A percentile compares a stretch with the other conserved stretches of the same genome.
Conservation (phyloP, 768 basidiomycete genomes). For the Tylopilus plumbeoviolaceoides region DNA sequence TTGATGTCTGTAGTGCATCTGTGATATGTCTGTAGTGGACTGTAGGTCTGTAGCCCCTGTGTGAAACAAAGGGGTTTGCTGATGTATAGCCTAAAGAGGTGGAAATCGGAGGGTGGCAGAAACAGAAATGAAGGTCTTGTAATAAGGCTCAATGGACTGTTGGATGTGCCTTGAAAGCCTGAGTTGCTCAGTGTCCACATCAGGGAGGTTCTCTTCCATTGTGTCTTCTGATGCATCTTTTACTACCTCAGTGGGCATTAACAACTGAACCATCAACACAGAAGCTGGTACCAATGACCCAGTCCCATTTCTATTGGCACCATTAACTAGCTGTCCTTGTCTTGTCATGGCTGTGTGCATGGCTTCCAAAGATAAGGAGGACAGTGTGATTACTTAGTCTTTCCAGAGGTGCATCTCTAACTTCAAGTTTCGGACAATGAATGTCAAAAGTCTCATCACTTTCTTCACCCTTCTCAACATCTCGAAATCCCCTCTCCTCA, state of each 20-base stretch:
- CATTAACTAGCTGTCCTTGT: slow-evolving; percentile 25
- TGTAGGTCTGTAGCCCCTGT: too few relatives aligned
- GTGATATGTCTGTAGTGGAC: too few relatives aligned
- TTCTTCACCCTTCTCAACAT: slow-evolving; percentile 84
- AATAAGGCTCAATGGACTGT: slow-evolving; percentile 78
- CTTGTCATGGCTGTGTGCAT: slow-evolving; percentile 40
- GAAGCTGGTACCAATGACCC: slow-evolving; percentile 17
- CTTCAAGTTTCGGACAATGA: slow-evolving; percentile 90
- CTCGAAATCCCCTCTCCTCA: slow-evolving; percentile 83
- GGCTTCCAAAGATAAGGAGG: slow-evolving; percentile 61
- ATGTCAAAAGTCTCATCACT: slow-evolving; percentile 86
- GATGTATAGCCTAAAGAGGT: slow-evolving; percentile 86
- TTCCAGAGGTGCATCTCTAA: slow-evolving; percentile 94
- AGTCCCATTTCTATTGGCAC: slow-evolving; percentile 20
- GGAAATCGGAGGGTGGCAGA: slow-evolving; percentile 90
- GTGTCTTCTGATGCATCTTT: slow-evolving; percentile 26
- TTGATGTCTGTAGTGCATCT: too few relatives aligned
- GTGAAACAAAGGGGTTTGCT: too few relatives aligned
- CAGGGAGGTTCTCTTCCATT: slow-evolving; percentile 48
- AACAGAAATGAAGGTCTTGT: slow-evolving; percentile 85
- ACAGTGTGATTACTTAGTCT: slow-evolving; percentile 78
- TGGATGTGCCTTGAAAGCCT: slow-evolving; percentile 75
- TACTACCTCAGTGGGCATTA: slow-evolving; percentile 11
- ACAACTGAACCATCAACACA: slow-evolving; percentile 24
- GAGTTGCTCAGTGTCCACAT: slow-evolving; percentile 68